Evolutionary conservation across 345 rosid genomes (phyloP), one percentile per base, ranked within the genome.

Genomic region (Kernera saxatilis): DNA sequence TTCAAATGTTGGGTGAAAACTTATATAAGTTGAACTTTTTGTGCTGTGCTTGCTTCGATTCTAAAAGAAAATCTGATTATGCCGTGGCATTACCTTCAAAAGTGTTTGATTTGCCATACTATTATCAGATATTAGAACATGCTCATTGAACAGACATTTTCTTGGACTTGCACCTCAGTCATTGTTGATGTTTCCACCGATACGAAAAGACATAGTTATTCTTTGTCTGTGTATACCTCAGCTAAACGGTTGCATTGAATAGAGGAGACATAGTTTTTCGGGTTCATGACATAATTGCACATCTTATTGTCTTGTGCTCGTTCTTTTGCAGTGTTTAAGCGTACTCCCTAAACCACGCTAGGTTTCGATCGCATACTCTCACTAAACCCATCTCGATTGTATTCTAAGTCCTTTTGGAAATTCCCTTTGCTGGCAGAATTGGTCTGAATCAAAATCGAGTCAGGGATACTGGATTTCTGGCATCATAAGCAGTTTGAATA

Each of bases 401-500:
- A 1, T 17, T 30, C 41, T n/a, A 3, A 17, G 11, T 66, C 13
- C 32, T 45, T n/a, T 21, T 27, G 7, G 7, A 8, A 2, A 44
- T 29, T 1, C 18, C 40, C 29, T 17, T 30, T 0, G 37, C 17
- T 27, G 3, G 69, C 6, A 26, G 17, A 36, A 39, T 15, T 62
- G 32, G 32, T 54, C 35, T 41, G 49, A 63, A 21, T 52, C 27
- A 33, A 32, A 33, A 53, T 17, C 12, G 41, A 19, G 52, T 39
- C 49, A 27, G 18, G 1, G 14, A 27, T 39, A 19, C 19, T 18
- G 19, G 13, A 26, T 29, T 63, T 44, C 17, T 35, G 26, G 44
- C 54, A 30, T 15, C 63, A 63, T 21, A 55, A 56, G 48, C 13
- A 49, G 54, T 40, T 73, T 57, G 72, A 6, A 25, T 39, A 57